phyloP scores from a whole-genome alignment of 371 early-diverging fungal species.

The Mucor irregularis region DNA sequence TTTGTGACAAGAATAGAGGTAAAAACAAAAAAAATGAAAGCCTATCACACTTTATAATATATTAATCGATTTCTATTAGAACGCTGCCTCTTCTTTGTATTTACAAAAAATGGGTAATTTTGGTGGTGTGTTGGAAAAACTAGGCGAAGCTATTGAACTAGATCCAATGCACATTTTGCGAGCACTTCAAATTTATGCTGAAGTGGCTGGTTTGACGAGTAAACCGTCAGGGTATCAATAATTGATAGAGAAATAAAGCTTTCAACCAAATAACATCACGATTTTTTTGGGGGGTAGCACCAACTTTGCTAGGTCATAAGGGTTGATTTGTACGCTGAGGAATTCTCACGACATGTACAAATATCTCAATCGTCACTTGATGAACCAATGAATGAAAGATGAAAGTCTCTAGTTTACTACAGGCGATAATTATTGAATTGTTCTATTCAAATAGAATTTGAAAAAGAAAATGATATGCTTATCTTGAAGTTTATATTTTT shows the following conservation, averaged over 20 bases:
- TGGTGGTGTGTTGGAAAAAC: slow-evolving; percentile 53
- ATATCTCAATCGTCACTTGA: neutral
- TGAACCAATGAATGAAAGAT: too few relatives aligned
- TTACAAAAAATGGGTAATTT: slow-evolving; percentile 58
- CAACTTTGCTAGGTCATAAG: neutral
- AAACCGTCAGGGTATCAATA: slow-evolving; percentile 7
- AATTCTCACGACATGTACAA: neutral
- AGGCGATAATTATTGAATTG: too few relatives aligned
- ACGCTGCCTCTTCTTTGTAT: slow-evolving; percentile 57
- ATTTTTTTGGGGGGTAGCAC: too few relatives aligned
- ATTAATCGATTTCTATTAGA: slow-evolving; percentile 27
- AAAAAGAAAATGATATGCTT: too few relatives aligned
- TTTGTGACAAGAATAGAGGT: slow-evolving; percentile 63
- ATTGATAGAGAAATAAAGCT: too few relatives aligned
- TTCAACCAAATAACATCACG: too few relatives aligned
- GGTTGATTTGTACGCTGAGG: neutral
- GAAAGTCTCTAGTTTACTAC: too few relatives aligned
- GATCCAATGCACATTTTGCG: slow-evolving; percentile 61
- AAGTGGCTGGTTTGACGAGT: slow-evolving; percentile 24
- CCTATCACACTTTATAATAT: neutral
- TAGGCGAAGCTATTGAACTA: slow-evolving; percentile 56
- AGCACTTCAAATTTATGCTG: slow-evolving; percentile 63
- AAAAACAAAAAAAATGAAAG: slow-evolving; percentile 1
- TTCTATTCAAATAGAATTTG: too few relatives aligned
- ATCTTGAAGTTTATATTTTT: too few relatives aligned